Evolutionary conservation across 495 filamentous ascomycete species (phyloP), one percentile per base, ranked within the genome.

Genomic region (Darksidea phi): DNA sequence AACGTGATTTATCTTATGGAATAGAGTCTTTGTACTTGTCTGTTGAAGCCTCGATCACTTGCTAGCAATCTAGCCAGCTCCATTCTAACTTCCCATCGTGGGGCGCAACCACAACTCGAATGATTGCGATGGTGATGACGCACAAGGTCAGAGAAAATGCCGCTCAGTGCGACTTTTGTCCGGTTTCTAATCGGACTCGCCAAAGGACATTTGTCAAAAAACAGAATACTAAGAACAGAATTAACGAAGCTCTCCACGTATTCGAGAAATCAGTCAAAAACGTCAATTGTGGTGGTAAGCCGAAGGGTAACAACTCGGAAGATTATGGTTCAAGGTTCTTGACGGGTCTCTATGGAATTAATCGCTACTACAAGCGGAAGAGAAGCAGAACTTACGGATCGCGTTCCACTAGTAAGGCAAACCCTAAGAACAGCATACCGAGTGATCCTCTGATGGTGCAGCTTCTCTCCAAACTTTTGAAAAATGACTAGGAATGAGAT

Each of bases 401-500:
- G n/a, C n/a, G n/a, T n/a, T n/a, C n/a, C n/a, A n/a, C n/a, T n/a
- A n/a, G n/a, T 12, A 41, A 37, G 67, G 21, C 42, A 59, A 74
- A 56, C 17, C 37, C 26, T 1, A 72, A 23, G 11, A 67, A 37
- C 18, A 46, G n/a, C 24, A 67, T 70, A 74, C 71, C 69, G 72
- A n/a, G 64, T 8, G 6, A 47, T 51, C 23, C 55, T 50, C n/a
- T 67, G 62, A 2, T 32, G 6, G n/a, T 46, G 43, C 13, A 73
- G 48, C 28, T 70, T 64, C 2, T 43, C 20, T 28, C 58, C 64
- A 8, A 74, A 63, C 1, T 67, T 48, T 24, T 54, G 48, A 56
- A 74, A 74, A 53, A 74, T 73, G 15, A 72, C 21, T 5, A 73
- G 15, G 32, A 70, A 69, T 1, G 72, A 67, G 8, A 74, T 47